Conservation (phyloP, 345 rosid genomes). For the Boechera divaricarpa region DNA sequence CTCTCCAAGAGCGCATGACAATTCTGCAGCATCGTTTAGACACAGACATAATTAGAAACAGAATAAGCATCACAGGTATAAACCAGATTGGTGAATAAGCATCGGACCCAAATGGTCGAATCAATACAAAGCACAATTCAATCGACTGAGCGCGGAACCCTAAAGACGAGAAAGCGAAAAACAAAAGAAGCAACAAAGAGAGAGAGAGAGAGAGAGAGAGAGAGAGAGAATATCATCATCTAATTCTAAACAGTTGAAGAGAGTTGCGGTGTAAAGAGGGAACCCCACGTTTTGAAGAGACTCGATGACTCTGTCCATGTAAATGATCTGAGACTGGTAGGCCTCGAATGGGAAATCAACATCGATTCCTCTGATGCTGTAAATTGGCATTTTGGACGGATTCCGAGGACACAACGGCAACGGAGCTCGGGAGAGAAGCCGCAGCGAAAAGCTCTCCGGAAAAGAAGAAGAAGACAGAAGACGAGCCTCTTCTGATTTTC, state of each 20-base stretch:
- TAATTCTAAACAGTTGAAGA: not conserved
- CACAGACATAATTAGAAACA: not conserved
- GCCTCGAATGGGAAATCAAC: slow-evolving; percentile 97
- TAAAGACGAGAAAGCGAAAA: not conserved
- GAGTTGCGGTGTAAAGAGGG: not conserved
- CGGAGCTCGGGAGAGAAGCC: not conserved
- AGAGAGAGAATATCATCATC: not conserved
- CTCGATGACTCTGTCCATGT: slow-evolving; percentile 94
- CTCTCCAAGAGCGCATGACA: slow-evolving; percentile 95
- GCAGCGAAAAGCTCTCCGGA: not conserved
- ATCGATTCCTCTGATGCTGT: slow-evolving; percentile 80
- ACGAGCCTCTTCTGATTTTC: slow-evolving; percentile 33
- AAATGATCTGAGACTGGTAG: slow-evolving; percentile 82
- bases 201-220: not conserved
- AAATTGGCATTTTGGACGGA: slow-evolving; percentile 62
- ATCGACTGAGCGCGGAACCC: slow-evolving; percentile 3
- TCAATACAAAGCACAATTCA: not conserved
- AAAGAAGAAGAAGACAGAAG: not conserved
- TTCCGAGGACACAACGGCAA: not conserved
- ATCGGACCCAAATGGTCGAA: slow-evolving; percentile 6
- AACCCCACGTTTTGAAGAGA: slow-evolving; percentile 77
- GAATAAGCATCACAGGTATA: not conserved
- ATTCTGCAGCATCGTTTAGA: slow-evolving; percentile 52
- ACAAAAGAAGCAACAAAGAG: not conserved
- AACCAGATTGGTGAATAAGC: not conserved